Evolutionary conservation across 2,329 filamentous ascomycete genomes (phyloP), one percentile per base, ranked within the genome.

Genomic region (Metarhizium guizhouense): DNA sequence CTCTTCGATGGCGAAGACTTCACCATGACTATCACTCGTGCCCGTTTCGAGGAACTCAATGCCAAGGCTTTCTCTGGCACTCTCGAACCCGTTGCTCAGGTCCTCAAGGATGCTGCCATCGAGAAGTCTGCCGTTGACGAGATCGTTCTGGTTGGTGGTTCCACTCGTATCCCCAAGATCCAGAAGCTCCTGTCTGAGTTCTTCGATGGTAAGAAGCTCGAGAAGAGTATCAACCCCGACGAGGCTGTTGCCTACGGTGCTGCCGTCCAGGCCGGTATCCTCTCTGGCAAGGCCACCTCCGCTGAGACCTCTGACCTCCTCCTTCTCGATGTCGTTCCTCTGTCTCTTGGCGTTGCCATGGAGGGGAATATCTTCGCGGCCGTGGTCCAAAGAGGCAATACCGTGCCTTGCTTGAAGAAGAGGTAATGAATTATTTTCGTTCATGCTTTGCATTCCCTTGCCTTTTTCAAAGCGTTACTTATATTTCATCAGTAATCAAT

Each of bases 191-290:
- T 99, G 65, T 92, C 87, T 79, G 94, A 99, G 78, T 96, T 92
- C 85, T 99, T 99, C 81, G 89, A 95, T 74, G 92, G 92, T 78
- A 99, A 99, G 90, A 96, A 99, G 88, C 90, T 96, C 65, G 93
- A 97, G 85, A 97, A 96, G 84, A 94, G 89, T 82, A 97, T 97
- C 82, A 99, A 99, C 85, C 94, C 94, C 68, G 94, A 99, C 72
- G 94, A 99, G 83, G 94, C 94, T 66, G 94, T 99, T 70, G 94
- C 94, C 67, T 96, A 96, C 78, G 94, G 94, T 86, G 94, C 94
- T 63, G 94, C 94, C 67, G 93, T 99, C 60, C 94, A 99, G 81
- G 94, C 94, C 65, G 94, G 92, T 85, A 96, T 99, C 74, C 87
- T 99, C 63, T 96, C 93, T 58, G 94, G 94, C 74, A 96, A 96